Conservation (phyloP, 2,329 filamentous ascomycete species). For the Cladorrhinum sp. region DNA sequence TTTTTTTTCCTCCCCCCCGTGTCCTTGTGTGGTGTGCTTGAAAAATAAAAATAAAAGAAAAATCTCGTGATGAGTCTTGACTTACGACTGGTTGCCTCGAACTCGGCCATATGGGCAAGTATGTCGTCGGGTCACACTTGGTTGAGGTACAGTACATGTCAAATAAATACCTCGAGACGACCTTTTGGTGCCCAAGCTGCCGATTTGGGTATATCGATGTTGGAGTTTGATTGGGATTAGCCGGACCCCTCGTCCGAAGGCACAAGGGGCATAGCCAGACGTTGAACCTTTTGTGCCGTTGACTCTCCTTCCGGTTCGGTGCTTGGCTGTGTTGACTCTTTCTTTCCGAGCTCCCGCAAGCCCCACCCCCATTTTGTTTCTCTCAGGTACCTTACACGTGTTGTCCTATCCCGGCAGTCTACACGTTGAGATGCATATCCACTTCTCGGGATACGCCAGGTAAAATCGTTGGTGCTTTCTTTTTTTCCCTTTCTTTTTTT, state of each 20-base stretch:
- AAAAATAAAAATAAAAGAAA: too few species aligned
- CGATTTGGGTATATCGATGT: neutral
- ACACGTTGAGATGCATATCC: neutral
- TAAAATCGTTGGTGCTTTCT: neutral
- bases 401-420: neutral
- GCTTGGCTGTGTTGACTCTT: neutral
- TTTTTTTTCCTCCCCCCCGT: neutral
- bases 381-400: neutral
- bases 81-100: neutral
- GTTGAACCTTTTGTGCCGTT: neutral
- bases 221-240: neutral
- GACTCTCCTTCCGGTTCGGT: neutral
- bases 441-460: neutral
- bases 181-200: neutral
- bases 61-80: neutral
- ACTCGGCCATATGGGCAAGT: neutral
- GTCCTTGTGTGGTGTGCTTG: neutral
- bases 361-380: neutral
- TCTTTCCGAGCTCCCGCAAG: neutral
- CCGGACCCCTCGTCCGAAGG: neutral
- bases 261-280: neutral
- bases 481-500: neutral
- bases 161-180: neutral
- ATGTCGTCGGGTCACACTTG: neutral
- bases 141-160: neutral